These are phyloP conservation scores for Metarhizium anisopliae DNA, from an alignment of 2,329 filamentous ascomycete genomes.

Conservation along the genomic window DNA sequence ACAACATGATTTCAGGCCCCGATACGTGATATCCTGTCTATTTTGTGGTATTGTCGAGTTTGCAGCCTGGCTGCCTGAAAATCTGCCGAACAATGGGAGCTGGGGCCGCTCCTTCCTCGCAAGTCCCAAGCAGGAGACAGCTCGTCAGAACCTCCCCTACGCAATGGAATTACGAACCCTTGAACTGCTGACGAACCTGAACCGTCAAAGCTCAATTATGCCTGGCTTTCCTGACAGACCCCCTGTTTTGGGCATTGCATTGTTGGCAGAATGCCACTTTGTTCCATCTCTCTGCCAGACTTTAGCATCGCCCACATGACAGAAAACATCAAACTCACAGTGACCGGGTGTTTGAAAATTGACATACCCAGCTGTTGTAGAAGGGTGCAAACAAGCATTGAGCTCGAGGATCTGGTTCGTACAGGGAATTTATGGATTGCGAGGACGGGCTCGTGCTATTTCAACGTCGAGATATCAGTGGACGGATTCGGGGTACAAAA, in stretches of 20 bases:
- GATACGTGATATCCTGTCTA: background rate
- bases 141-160: background rate
- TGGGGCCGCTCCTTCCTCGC: background rate
- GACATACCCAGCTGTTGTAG: slow-evolving; percentile 12
- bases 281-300: slow-evolving; percentile 15
- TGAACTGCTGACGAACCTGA: background rate
- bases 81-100: background rate
- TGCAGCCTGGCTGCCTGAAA: background rate
- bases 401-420: slow-evolving; percentile 15
- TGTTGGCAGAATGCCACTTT: slow-evolving; percentile 6
- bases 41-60: background rate
- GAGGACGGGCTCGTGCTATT: slow-evolving; percentile 19
- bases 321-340: slow-evolving; percentile 14
- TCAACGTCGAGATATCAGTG: slow-evolving; percentile 18
- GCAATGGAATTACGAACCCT: background rate
- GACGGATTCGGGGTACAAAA: slow-evolving; percentile 10
- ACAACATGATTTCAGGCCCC: background rate
- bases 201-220: background rate
- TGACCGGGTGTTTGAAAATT: slow-evolving; percentile 18
- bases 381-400: slow-evolving; percentile 9
- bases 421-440: slow-evolving; percentile 23
- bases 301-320: slow-evolving; percentile 14
- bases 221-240: background rate
- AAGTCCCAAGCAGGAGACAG: background rate
- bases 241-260: background rate